phyloP scores from a whole-genome alignment of 2,329 filamentous ascomycete species.

The Keithomyces neogunnii region DNA sequence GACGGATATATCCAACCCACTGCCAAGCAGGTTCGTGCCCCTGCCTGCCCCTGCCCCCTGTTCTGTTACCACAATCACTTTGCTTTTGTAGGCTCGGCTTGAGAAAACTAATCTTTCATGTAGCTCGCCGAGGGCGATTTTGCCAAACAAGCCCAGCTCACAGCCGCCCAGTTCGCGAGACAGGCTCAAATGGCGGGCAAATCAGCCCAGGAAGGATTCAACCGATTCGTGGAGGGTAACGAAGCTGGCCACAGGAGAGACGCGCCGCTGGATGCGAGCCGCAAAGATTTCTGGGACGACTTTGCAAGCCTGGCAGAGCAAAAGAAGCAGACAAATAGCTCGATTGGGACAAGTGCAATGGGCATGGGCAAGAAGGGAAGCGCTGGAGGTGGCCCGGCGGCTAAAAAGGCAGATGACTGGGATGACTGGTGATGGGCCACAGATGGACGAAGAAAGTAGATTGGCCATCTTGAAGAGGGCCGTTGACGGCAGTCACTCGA shows the following conservation, averaged over 20 bases:
- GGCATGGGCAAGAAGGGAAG: slow-evolving; percentile 39
- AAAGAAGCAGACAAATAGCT: slow-evolving; percentile 33
- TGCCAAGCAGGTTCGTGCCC: slow-evolving; percentile 36
- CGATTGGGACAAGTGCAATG: slow-evolving; percentile 53
- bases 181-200: slow-evolving; percentile 61
- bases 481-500: slow-evolving; percentile 12
- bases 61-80: neutral
- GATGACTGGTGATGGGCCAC: slow-evolving; percentile 46
- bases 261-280: slow-evolving; percentile 49
- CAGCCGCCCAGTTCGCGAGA: slow-evolving; percentile 58
- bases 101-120: neutral
- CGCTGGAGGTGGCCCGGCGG: slow-evolving; percentile 20
- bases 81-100: neutral
- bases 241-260: slow-evolving; percentile 29
- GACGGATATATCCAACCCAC: slow-evolving; percentile 89
- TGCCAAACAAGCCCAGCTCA: slow-evolving; percentile 55
- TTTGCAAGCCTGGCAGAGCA: slow-evolving; percentile 66
- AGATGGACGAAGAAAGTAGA: neutral
- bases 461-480: slow-evolving; percentile 16
- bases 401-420: slow-evolving; percentile 50
- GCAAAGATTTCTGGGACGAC: slow-evolving; percentile 85
- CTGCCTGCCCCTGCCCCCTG: neutral
- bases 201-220: slow-evolving; percentile 71
- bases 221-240: slow-evolving; percentile 77
- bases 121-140: slow-evolving; percentile 76